A percentile compares a stretch with the other conserved stretches of the same genome.
Conservation (phyloP, 345 rosid species). For the Pugionium dolabratum region DNA sequence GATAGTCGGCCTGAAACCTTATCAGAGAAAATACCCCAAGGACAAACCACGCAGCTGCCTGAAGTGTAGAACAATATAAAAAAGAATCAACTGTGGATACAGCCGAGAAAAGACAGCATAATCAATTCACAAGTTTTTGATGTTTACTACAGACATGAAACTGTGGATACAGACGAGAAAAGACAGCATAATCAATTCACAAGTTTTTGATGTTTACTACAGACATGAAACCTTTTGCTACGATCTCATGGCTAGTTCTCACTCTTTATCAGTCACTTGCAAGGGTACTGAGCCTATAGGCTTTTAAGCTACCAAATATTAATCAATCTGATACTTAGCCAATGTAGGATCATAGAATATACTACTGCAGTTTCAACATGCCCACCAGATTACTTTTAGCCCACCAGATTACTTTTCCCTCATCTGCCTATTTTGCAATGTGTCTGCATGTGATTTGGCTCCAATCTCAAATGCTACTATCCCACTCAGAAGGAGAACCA, state of each 20-base stretch:
- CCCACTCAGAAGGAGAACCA: slow-evolving; percentile 4
- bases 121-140: slow-evolving; percentile 1
- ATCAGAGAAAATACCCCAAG: slow-evolving; percentile 68
- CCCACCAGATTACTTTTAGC: background rate
- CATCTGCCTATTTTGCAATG: slow-evolving; percentile 16
- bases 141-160: slow-evolving; percentile 9
- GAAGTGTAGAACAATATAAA: background rate
- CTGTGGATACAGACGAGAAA: background rate
- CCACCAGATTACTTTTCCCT: slow-evolving; percentile 12
- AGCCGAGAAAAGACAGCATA: background rate
- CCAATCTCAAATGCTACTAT: background rate
- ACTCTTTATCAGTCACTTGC: slow-evolving; percentile 20
- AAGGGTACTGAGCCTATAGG: slow-evolving; percentile 3
- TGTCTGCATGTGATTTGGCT: slow-evolving; percentile 7
- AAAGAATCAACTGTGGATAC: slow-evolving; percentile 12
- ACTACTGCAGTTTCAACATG: slow-evolving; percentile 24
- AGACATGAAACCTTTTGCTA: slow-evolving; percentile 14
- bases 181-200: background rate
- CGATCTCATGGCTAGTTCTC: slow-evolving; percentile 20
- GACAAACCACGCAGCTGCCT: slow-evolving; percentile 63
- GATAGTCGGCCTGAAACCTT: slow-evolving; percentile 65
- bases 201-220: slow-evolving; percentile 12
- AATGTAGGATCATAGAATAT: slow-evolving; percentile 3
- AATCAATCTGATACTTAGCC: slow-evolving; percentile 3
- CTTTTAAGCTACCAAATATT: slow-evolving; percentile 19